Evolutionary conservation across 2,329 filamentous ascomycete genomes (phyloP), one percentile per base, ranked within the genome.

Genomic region (Sporothrix brasiliensis): DNA sequence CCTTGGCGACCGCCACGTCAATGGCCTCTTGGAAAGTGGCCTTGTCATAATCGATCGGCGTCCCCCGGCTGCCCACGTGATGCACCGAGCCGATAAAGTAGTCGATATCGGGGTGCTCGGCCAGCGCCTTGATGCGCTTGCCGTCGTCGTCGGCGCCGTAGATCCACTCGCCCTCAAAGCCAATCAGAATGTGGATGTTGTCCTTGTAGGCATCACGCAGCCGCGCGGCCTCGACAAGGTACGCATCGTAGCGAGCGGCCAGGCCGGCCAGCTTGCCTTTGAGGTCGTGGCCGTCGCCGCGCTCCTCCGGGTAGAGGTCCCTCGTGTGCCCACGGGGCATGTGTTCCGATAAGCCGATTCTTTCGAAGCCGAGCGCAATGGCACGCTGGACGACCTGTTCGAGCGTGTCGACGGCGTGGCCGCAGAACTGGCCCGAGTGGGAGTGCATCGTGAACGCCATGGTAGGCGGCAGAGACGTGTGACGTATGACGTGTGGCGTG

Each of bases 391-490:
- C 84, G 65, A 98, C 88, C 74, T 93, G 89, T 79, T 98, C 94
- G 11, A 99, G 87, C 24, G 88, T 86, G 78, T 97, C 89, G 78
- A 91, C 89, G 67, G 95, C 95, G 83, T 99, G 95, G 75, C 91
- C 88, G 83, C 95, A 99, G 83, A 99, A 99, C 79, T 99, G 92
- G 73, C 95, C 95, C 50, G 95, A 98, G 82, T 99, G 95, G 77
- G 93, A 97, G 81, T 99, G 95, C 84, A 98, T 96, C 4, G 95
- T 96, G 82, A 97, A 97, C 1, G 94, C 94, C 95, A 98, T 98
- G 19, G 58, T 69, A 65, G 61, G 27, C 19, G 41, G 19, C 27
- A 34, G 30, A 5, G 30, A 39, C 13, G 16, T 54, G 21, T 54
- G 52, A 14, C 27, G 34, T 61, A 34, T 13, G 34, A 41, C 11